Base-by-base conservation (phyloP, 495 filamentous ascomycete species). In the Podospora didyma region DNA sequence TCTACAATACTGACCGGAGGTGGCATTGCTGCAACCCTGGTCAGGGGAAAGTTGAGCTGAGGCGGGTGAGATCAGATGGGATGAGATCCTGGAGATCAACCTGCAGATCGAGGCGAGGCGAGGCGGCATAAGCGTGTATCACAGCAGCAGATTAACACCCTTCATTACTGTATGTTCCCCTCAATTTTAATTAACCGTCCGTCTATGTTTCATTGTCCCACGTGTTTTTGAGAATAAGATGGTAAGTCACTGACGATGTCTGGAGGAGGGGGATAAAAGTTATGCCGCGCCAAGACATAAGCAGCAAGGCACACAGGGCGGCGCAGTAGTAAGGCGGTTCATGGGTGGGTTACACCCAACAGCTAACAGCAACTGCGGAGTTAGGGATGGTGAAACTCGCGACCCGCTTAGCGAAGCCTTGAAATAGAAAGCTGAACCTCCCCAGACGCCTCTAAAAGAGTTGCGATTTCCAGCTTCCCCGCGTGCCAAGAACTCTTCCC, bases 201-300 rank as follows among this genome's bases (percentile, higher is more conserved):
- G 16, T 37, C 34, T 37, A 7, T 10, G n/a, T 17, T 16, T 7
- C 12, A 5, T 17, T 42, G 39, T 17, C n/a, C 39, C 39, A 42
- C n/a, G 39, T 42, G 14, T 42, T 14, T 5, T 5, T 7, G 16
- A 37, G 16, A 37, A 16, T 37, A 7, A 16, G 6, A 17, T 3
- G 37, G n/a, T 4, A 14, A 4, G 34, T 31, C 14, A 19, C 22
- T 3, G 19, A 39, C 12, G 12, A 1, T 17, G 21, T 22, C 5
- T 14, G 22, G 46, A 17, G 17, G 28, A n/a, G 14, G 26, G 39
- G 37, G 46, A 22, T 35, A 2, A 51, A 56, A 6, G 44, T 58
- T 58, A 17, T 2, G 1, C 55, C 55, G 49, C 39, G 55, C 55
- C 49, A 58, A 58, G 55, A 39, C 3, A 44, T 58, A 58, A 58